Evolutionary conservation across 73 alveolate genomes (phyloP).

Genomic region (Paramecium primaurelia): DNA sequence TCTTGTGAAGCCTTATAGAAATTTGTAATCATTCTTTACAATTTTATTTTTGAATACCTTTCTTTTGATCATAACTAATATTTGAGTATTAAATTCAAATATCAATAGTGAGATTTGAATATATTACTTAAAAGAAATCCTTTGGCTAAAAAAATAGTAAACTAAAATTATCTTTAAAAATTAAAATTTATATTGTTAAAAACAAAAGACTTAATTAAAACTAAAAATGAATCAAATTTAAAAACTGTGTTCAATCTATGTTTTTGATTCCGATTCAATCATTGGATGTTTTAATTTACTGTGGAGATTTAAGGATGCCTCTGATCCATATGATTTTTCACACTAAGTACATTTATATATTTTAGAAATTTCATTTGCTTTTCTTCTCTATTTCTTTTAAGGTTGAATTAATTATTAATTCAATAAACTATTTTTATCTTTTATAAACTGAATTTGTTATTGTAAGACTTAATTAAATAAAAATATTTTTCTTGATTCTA

Average conservation of each 20-base stretch:
- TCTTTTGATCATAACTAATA: background rate
- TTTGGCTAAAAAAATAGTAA: background rate
- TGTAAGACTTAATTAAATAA: background rate
- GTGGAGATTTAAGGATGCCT: constrained; percentile 54
- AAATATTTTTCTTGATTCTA: background rate
- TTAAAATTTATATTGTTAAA: background rate
- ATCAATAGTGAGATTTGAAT: background rate
- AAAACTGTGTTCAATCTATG: background rate
- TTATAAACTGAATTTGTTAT: background rate
- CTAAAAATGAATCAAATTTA: background rate
- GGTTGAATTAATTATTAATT: background rate
- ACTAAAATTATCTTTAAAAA: background rate
- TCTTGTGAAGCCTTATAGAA: too few relatives aligned
- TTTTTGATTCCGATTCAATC: background rate
- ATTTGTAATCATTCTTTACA: background rate
- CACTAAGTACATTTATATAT: constrained; percentile 16
- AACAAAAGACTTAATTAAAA: background rate
- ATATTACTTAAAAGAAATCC: background rate
- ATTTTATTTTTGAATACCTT: too few relatives aligned
- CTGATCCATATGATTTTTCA: constrained; percentile 50
- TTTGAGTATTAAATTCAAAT: background rate
- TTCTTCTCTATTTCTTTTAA: constrained; percentile 4
- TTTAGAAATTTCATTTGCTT: constrained; percentile 6
- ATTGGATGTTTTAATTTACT: constrained; percentile 30
- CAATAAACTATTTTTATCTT: background rate